Evolutionary conservation across 2,329 filamentous ascomycete genomes (phyloP), one percentile per base, ranked within the genome.

Genomic region (Tolypocladium tropicale): DNA sequence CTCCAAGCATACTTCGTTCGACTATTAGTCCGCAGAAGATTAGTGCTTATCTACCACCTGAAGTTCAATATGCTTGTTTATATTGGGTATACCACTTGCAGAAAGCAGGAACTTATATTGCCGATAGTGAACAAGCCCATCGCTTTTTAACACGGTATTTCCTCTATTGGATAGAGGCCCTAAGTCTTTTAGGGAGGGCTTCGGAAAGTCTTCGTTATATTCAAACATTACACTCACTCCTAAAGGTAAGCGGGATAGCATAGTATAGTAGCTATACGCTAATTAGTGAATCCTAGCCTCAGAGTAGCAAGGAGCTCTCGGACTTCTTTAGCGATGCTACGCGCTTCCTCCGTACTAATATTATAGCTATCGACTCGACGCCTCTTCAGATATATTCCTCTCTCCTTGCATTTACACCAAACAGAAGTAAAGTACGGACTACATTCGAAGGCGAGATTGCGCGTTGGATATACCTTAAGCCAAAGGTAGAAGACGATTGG

Each of bases 261-360:
- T n/a, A 39, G n/a, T 2, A n/a, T 14, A 2, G 30, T 9, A 39
- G 16, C 21, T 1, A 1, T 3, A 7, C 2, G 2, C 16, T 1
- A 14, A 5, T 39, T 5, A 39, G 16, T 9, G 2, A 5, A 18
- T 3, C 2, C 1, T n/a, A 39, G 36, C 4, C 16, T n/a, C 36
- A 7, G 1, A 1, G 16, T 21, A 10, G 4, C n/a, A 21, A 2
- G 2, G 3, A 39, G 9, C 37, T 21, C 3, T 21, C 18, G 6
- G 37, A 21, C 7, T 39, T 39, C n/a, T 6, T 21, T 21, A 9
- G 11, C 6, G 37, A 39, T 4, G 5, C 18, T 2, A 10, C 2
- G 6, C 37, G 37, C 4, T 39, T 39, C 18, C 1, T 39, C 18
- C 37, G 3, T 39, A 7, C 37, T 3, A 39, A 39, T 21, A 21